phyloP scores from a whole-genome alignment of 441 rosid species.

The Adansonia rubrostipa region DNA sequence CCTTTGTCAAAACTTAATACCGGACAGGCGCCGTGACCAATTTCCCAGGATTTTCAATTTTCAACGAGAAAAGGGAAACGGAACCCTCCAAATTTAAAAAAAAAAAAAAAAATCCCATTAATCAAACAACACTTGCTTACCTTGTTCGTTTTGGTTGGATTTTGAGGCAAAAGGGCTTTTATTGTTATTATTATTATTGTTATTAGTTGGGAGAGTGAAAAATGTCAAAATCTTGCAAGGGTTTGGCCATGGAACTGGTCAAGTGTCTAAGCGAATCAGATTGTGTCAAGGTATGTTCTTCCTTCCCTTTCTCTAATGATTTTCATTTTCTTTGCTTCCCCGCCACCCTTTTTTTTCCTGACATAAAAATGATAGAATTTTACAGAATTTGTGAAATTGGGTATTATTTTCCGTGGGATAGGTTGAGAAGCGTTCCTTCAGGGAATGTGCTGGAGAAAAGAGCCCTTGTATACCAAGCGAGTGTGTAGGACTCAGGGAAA shows the following conservation, averaged over 20 bases:
- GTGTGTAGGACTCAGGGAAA: conserved; percentile 87
- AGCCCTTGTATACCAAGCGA: conserved; percentile 75
- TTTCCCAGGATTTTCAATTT: too few relatives aligned
- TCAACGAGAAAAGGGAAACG: neutral
- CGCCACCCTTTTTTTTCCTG: neutral
- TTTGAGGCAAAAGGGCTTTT: neutral
- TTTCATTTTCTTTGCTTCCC: neutral
- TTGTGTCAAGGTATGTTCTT: conserved; percentile 63
- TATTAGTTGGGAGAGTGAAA: neutral
- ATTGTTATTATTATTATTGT: neutral
- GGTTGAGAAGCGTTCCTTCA: conserved; percentile 73
- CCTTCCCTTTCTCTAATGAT: neutral
- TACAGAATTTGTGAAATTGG: neutral
- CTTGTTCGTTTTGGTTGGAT: neutral
- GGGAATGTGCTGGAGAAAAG: conserved; percentile 87
- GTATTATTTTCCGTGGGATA: conserved; percentile 22
- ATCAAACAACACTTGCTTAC: neutral
- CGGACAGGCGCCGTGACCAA: too few relatives aligned
- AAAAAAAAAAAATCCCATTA: neutral
- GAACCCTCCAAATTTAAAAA: neutral
- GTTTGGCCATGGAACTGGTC: conserved; percentile 89
- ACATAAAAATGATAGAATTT: neutral
- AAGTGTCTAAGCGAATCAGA: conserved; percentile 88
- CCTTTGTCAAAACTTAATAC: too few relatives aligned
- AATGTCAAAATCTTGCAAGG: conserved; percentile 94